Conservation (phyloP, 805 yeast species). For the Metschnikowia dekortorum region DNA sequence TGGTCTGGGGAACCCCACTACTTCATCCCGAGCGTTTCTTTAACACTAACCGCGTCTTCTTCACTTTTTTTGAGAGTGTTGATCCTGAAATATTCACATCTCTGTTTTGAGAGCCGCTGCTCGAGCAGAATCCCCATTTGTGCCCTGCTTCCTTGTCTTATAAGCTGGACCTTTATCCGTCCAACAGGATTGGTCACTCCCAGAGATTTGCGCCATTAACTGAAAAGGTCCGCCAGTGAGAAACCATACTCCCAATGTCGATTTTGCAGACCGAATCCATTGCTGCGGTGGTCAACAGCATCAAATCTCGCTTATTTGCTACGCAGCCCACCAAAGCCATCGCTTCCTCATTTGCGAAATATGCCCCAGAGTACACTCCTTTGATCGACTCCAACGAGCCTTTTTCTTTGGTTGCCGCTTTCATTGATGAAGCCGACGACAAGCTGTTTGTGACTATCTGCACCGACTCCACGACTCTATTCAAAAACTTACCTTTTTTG, state of each 20-base stretch:
- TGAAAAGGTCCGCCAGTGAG: background rate
- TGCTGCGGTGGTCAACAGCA: slow-evolving; percentile 20
- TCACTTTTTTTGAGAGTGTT: background rate
- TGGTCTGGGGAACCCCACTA: slow-evolving; percentile 1
- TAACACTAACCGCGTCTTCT: background rate
- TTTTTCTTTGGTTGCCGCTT: slow-evolving; percentile 39
- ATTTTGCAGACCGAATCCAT: slow-evolving; percentile 16
- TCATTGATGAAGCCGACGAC: slow-evolving; percentile 16
- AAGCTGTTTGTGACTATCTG: slow-evolving; percentile 37
- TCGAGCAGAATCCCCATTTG: background rate
- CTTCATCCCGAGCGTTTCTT: background rate
- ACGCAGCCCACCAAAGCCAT: slow-evolving; percentile 47
- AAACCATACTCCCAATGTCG: background rate
- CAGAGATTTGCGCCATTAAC: background rate
- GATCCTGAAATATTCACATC: background rate
- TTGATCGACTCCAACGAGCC: slow-evolving; percentile 52
- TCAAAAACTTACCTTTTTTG: slow-evolving; percentile 59
- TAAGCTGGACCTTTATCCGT: background rate
- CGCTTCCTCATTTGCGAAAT: slow-evolving; percentile 26
- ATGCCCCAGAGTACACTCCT: slow-evolving; percentile 20
- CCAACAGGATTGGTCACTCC: background rate
- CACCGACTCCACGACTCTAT: slow-evolving; percentile 49
- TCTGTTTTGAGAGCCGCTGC: background rate
- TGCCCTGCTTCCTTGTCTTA: background rate
- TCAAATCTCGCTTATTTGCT: slow-evolving; percentile 34